Base-by-base conservation (phyloP, 1,284 basidiomycete genomes). In the Heterobasidion occidentale region DNA sequence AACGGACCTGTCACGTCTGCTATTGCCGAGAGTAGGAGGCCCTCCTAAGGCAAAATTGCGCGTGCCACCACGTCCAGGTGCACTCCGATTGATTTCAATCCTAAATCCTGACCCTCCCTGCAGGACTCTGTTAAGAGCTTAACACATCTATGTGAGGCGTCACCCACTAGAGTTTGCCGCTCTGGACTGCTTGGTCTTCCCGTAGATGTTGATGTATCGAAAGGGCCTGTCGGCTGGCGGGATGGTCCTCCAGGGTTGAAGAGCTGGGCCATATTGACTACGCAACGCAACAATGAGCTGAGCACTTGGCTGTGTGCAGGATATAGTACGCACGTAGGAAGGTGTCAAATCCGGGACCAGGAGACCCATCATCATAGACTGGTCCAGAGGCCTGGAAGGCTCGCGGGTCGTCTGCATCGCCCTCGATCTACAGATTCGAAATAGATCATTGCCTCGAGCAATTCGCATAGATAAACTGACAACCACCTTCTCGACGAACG, bases 401-500 rank as follows among this genome's bases (percentile, higher is more conserved):
- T 54, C 89, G 81, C 38, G 89, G 88, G 71, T 91, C 88, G 64
- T 91, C 84, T 54, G 71, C 65, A 14, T 81, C 73, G 67, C 87
- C 78, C 65, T 90, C 88, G 65, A 90, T 81, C 88, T 90, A 20
- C 34, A 34, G n/a, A 11, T 15, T 17, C 17, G 35, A 17, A 46
- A 51, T 46, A 45, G 34, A 54, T 42, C 34, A 15, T 68, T 8
- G 55, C 20, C 36, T 51, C 36, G 27, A 33, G 27, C 19, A 15
- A 42, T 17, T 53, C 20, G 7, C n/a, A 15, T 17, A 46, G 14
- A 42, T 42, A 6, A 11, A n/a, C 9, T 35, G 12, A 9, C 9
- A 19, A 61, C 71, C 33, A 88, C 89, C 77, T 79, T 86, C 71
- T 91, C 88, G 3, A 91, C 86, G 63, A 91, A 91, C 12, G 78